phyloP scores from a whole-genome alignment of 2,329 filamentous ascomycete genomes.

The Leptosphaerulina australis region DNA sequence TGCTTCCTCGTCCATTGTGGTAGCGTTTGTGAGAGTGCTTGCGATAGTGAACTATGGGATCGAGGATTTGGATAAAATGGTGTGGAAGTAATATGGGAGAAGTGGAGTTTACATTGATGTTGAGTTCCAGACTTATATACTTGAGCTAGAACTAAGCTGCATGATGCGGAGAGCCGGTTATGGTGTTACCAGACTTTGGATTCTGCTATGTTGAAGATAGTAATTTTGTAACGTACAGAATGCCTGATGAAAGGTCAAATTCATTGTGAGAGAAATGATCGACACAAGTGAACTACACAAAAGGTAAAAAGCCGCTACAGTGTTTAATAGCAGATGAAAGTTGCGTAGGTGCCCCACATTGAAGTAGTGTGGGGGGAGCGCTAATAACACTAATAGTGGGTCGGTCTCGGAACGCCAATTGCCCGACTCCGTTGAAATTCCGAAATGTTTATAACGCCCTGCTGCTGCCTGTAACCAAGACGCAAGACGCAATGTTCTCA shows the following conservation, averaged over 20 bases:
- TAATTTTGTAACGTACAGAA: no score
- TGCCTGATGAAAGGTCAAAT: no score
- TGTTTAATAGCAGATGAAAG: no score
- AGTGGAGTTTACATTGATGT: background rate
- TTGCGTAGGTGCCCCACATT: slow-evolving; percentile 5
- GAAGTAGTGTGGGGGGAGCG: no score
- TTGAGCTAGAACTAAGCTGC: slow-evolving; percentile 15
- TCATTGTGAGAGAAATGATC: accelerated
- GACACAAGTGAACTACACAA: background rate
- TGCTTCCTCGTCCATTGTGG: slow-evolving; percentile 46
- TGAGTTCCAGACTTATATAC: slow-evolving; percentile 2
- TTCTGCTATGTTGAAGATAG: no score
- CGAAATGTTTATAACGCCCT: slow-evolving; percentile 1
- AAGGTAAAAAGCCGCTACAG: background rate
- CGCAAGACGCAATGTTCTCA: no score
- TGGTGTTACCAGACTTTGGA: background rate
- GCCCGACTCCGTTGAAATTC: background rate
- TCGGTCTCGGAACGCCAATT: background rate
- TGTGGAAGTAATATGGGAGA: no score
- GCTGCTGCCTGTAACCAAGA: slow-evolving; percentile 1
- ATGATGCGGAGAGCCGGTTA: slow-evolving; percentile 37
- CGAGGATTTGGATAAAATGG: no score
- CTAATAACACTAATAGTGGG: no score
- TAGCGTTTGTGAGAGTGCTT: background rate
- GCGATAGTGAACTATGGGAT: no score